Conservation (phyloP, 73 alveolate species). For the Paraurostyla sp. region DNA sequence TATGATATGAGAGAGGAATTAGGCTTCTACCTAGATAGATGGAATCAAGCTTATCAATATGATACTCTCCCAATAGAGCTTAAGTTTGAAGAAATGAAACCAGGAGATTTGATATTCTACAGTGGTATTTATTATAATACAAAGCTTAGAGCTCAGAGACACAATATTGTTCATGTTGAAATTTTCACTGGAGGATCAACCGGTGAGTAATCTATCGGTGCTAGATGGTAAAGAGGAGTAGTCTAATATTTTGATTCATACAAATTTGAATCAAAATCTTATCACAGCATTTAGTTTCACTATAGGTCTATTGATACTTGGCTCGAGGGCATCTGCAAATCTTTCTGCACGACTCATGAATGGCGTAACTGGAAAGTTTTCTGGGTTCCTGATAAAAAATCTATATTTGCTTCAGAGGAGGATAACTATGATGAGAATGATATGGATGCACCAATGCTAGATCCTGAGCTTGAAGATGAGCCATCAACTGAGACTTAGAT, state of each 20-base stretch:
- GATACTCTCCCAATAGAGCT: constrained; percentile 90
- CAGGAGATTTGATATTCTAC: constrained; percentile 92
- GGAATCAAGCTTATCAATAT: constrained; percentile 92
- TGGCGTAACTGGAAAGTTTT: constrained; percentile 75
- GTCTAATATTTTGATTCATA: constrained; percentile 85
- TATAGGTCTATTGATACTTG: constrained; percentile 88
- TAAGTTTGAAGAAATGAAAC: constrained; percentile 84
- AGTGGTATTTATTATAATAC: constrained; percentile 82
- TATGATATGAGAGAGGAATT: constrained; percentile 87
- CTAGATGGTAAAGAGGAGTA: constrained; percentile 88
- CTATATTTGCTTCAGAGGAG: constrained; percentile 68
- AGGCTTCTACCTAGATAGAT: constrained; percentile 89
- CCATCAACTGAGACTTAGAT: background rate
- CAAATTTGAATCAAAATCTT: constrained; percentile 82
- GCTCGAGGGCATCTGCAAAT: constrained; percentile 88
- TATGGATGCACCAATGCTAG: constrained; percentile 64
- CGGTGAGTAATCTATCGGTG: constrained; percentile 91
- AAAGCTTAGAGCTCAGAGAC: constrained; percentile 79
- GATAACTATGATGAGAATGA: constrained; percentile 73
- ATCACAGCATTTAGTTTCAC: constrained; percentile 81
- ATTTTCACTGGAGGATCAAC: constrained; percentile 86
- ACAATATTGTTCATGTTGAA: constrained; percentile 93
- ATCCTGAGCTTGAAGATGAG: constrained; percentile 11
- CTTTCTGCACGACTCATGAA: constrained; percentile 83
- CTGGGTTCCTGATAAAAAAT: constrained; percentile 75